Percentiles rank a stretch among this genome's conserved stretches.
phyloP scores from a whole-genome alignment of 78 protist genomes.

The Monosiga brevicollis region DNA sequence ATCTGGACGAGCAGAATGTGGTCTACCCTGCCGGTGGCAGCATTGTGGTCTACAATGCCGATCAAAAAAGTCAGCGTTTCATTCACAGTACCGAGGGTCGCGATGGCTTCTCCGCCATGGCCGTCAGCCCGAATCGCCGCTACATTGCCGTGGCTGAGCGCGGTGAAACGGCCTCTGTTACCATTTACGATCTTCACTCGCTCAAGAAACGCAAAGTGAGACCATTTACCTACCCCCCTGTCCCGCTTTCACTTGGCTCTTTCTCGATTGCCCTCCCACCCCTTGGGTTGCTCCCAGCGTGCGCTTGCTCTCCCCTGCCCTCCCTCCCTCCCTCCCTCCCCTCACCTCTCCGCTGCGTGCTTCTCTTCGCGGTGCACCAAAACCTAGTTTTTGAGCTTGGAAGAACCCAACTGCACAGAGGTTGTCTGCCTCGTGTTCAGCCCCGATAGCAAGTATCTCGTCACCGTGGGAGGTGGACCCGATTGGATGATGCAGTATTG shows the following conservation, averaged over 20 bases:
- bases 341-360: not conserved
- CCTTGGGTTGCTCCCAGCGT: not conserved
- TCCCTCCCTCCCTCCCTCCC: too few relatives aligned
- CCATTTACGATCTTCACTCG: conserved; percentile 39
- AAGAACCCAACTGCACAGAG: not conserved
- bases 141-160: conserved; percentile 55
- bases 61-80: conserved; percentile 26
- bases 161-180: conserved; percentile 19
- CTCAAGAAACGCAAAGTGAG: conserved; percentile 11
- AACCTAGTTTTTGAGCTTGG: not conserved
- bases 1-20: conserved; percentile 36
- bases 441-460: conserved; percentile 15
- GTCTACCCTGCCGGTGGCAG: conserved; percentile 43
- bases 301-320: too few relatives aligned
- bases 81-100: conserved; percentile 25
- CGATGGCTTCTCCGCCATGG: conserved; percentile 33
- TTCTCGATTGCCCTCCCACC: too few relatives aligned
- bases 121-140: conserved; percentile 28
- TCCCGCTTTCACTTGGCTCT: too few relatives aligned
- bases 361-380: not conserved
- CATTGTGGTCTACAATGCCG: conserved; percentile 26
- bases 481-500: conserved; percentile 37
- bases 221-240: too few relatives aligned
- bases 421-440: conserved; percentile 23
- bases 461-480: conserved; percentile 37